Conservation (phyloP, 2,329 filamentous ascomycete genomes). For the Diaporthe ilicicola region DNA sequence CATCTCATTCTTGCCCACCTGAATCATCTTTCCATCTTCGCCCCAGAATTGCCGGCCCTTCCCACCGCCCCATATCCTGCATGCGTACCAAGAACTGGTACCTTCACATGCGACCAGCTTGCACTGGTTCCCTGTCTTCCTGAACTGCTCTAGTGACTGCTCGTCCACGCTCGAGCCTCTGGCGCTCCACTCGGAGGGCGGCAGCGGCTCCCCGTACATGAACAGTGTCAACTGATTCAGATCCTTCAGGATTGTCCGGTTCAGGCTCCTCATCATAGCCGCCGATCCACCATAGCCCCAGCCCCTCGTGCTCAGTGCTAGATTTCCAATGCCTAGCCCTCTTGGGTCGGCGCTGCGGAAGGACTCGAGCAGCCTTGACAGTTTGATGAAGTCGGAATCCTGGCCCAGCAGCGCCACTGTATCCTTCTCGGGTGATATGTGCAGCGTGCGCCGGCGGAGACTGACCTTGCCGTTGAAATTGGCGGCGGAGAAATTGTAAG, state of each 20-base stretch:
- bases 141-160: background rate
- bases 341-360: slow-evolving; percentile 38
- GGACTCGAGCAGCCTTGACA: slow-evolving; percentile 36
- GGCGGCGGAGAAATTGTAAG: slow-evolving; percentile 23
- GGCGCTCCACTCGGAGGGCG: slow-evolving; percentile 39
- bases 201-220: slow-evolving; percentile 41
- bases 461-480: slow-evolving; percentile 7
- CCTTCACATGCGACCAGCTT: slow-evolving; percentile 37
- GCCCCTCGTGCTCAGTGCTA: slow-evolving; percentile 40
- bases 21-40: slow-evolving; percentile 36
- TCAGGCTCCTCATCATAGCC: slow-evolving; percentile 38
- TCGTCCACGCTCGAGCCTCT: slow-evolving; percentile 31
- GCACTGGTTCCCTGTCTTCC: slow-evolving; percentile 20
- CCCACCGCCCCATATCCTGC: slow-evolving; percentile 38
- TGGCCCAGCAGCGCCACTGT: slow-evolving; percentile 44
- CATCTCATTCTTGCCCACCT: slow-evolving; percentile 38
- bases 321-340: slow-evolving; percentile 35
- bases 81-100: slow-evolving; percentile 35
- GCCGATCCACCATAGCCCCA: slow-evolving; percentile 39
- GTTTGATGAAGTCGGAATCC: slow-evolving; percentile 37
- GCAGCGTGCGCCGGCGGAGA: slow-evolving; percentile 38
- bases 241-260: slow-evolving; percentile 36
- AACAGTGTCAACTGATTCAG: slow-evolving; percentile 44
- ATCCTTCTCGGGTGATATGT: slow-evolving; percentile 43
- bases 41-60: slow-evolving; percentile 38